Base-by-base conservation (phyloP, 208 protist genomes). In the Wallacemonas rigidus region DNA sequence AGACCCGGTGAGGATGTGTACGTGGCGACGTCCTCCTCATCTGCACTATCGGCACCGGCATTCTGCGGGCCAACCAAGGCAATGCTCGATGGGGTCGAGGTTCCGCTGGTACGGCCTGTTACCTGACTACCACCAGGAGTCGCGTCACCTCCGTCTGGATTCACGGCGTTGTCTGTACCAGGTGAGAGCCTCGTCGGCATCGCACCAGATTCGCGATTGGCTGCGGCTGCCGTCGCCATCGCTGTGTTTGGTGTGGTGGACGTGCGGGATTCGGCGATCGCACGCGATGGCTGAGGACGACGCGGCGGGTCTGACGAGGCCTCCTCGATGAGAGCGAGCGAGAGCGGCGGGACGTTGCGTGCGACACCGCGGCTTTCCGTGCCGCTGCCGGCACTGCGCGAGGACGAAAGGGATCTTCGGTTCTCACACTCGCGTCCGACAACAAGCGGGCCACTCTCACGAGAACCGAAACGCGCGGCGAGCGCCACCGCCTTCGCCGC, bases 271-370 rank as follows among this genome's bases (percentile, higher is more conserved):
- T 15, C 48, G 48, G 15, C 48, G 48, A 53, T 15, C 15, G 48
- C 48, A 15, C 48, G 48, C 15, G 26, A 26, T 26, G 26, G 26
- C 26, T 26, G 26, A 26, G 26, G 26, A 26, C 26, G 26, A 26
- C 26, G 26, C 26, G 26, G 26, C 26, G 26, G 26, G 26, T 26
- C 26, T 26, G 26, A 26, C 15, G 60, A 38, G 0, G 60, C 60
- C 2, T 65, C 60, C 40, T n/a, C 43, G 3, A 65, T 65, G 1
- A 65, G 60, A 4, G 60, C 41, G 41, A 65, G 15, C n/a, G 40
- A 53, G 14, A 65, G 36, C 11, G 60, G 60, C 12, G 60, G 60
- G 11, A 65, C 60, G 7, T 12, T 38, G 43, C 40, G n/a, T 26
- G n/a, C 50, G 0, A n/a, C 60, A 26, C 47, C 15, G 50, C 60